These are phyloP conservation scores for Pyrus betulifolia DNA, from an alignment of 306 rosid species.

Conservation along the genomic window DNA sequence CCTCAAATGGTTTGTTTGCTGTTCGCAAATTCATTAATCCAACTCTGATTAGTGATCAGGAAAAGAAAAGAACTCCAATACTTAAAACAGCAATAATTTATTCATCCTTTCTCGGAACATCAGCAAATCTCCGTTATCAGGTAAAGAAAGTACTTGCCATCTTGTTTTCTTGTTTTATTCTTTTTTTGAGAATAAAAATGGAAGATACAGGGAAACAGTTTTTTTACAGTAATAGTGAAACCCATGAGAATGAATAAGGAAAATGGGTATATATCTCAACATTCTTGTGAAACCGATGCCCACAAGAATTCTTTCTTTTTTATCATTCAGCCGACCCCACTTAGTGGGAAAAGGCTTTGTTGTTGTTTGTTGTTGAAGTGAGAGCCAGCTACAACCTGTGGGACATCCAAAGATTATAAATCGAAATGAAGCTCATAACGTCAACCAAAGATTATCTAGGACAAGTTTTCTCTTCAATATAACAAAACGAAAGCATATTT, in stretches of 20 bases:
- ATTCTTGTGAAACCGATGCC: not conserved
- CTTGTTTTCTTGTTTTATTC: not conserved
- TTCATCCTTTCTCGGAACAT: conserved; percentile 64
- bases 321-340: no score
- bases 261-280: not conserved
- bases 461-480: not conserved
- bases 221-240: not conserved
- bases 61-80: conserved; percentile 60
- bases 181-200: no score
- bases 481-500: not conserved
- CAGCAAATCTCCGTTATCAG: conserved; percentile 95
- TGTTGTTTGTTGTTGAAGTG: not conserved
- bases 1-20: conserved; percentile 57
- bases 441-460: not conserved
- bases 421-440: not conserved
- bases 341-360: no score
- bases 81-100: conserved; percentile 75
- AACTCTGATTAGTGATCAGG: conserved; percentile 33
- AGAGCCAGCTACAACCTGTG: not conserved
- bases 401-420: no score
- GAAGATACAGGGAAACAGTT: not conserved
- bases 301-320: not conserved
- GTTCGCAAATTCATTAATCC: conserved; percentile 66
- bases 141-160: conserved; percentile 27
- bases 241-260: not conserved